phyloP scores from a whole-genome alignment of 441 rosid species.

The Gossypium davidsonii region DNA sequence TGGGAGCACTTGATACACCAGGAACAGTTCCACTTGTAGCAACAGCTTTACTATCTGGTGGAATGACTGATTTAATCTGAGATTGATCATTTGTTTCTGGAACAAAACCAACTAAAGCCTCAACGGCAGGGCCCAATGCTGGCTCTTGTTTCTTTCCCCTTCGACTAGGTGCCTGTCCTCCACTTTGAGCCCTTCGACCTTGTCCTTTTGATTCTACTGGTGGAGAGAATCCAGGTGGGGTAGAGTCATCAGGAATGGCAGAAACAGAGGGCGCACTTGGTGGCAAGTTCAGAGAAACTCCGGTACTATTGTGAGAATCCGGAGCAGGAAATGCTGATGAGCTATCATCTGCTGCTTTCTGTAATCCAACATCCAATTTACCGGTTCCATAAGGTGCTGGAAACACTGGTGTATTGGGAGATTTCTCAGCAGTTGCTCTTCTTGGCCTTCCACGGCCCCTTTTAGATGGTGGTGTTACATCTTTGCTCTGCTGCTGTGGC shows the following conservation, averaged over 20 bases:
- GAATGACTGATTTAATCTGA: slow-evolving; percentile 21
- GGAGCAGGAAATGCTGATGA: slow-evolving; percentile 24
- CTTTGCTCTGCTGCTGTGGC: slow-evolving; percentile 38
- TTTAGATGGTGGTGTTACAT: slow-evolving; percentile 70
- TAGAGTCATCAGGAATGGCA: slow-evolving; percentile 30
- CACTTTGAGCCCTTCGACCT: slow-evolving; percentile 56
- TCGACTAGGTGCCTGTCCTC: slow-evolving; percentile 48
- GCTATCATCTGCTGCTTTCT: slow-evolving; percentile 33
- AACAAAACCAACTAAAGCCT: slow-evolving; percentile 30
- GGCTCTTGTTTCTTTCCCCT: slow-evolving; percentile 60
- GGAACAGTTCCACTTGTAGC: slow-evolving; percentile 15
- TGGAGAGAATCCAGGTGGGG: slow-evolving; percentile 25
- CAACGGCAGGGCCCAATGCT: slow-evolving; percentile 21
- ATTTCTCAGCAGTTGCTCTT: slow-evolving; percentile 44
- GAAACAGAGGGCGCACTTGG: slow-evolving; percentile 28
- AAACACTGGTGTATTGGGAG: slow-evolving; percentile 30
- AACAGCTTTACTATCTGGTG: slow-evolving; percentile 18
- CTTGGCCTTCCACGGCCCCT: slow-evolving; percentile 97
- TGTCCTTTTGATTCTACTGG: slow-evolving; percentile 46
- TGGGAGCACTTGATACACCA: slow-evolving; percentile 30
- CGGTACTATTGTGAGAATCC: slow-evolving; percentile 23
- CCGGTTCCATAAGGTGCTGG: slow-evolving; percentile 32
- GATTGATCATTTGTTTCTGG: slow-evolving; percentile 30
- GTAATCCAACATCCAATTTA: slow-evolving; percentile 33
- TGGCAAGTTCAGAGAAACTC: slow-evolving; percentile 28